These are phyloP conservation scores for Atkinsonella texensis DNA, from an alignment of 2,329 filamentous ascomycete species.

Conservation along the genomic window DNA sequence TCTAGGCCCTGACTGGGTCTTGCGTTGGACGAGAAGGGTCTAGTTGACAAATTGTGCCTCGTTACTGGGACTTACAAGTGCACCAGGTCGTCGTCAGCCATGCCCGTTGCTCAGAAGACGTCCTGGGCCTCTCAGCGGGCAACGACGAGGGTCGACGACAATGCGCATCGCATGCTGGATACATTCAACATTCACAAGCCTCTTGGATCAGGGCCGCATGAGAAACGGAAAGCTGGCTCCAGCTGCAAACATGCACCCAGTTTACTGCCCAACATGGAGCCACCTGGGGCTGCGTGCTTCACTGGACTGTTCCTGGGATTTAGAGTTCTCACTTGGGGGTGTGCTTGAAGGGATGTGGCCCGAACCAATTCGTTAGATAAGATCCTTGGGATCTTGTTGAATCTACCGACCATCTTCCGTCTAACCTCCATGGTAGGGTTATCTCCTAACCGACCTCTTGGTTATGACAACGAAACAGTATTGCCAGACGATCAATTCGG, in stretches of 20 bases:
- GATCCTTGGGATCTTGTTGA: background rate
- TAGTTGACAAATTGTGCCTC: background rate
- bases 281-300: background rate
- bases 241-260: background rate
- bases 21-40: background rate
- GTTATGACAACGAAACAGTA: background rate
- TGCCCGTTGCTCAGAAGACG: constrained; percentile 12
- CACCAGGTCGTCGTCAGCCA: background rate
- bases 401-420: background rate
- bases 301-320: background rate
- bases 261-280: background rate
- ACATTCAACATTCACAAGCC: constrained; percentile 16
- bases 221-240: background rate
- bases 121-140: constrained; percentile 12
- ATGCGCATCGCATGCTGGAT: constrained; percentile 14
- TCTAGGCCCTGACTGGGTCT: constrained; percentile 3
- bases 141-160: constrained; percentile 12
- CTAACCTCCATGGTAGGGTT: background rate
- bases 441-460: background rate
- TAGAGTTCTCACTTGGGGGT: background rate
- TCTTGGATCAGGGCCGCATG: constrained; percentile 3
- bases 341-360: background rate
- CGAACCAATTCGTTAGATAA: background rate
- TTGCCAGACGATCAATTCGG: background rate
- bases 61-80: constrained; percentile 7